phyloP scores from a whole-genome alignment of 1,139 yeast species.

The Zygotorulaspora mrakii region DNA sequence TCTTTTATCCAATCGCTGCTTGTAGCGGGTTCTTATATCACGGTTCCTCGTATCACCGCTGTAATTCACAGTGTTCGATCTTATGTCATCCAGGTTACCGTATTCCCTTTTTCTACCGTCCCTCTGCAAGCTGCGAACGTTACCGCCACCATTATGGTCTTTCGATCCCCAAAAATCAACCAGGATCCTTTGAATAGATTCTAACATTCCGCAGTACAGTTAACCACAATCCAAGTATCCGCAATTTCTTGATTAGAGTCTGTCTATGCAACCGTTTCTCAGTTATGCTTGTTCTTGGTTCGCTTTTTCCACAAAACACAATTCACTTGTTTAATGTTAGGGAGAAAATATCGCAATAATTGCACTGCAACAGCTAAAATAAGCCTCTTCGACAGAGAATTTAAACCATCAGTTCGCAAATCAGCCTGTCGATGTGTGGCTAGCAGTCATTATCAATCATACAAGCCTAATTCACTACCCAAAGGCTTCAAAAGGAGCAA shows the following conservation, averaged over 20 bases:
- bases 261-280: no score
- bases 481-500: no score
- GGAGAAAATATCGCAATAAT: conserved; percentile 1
- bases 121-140: neutral
- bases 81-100: conserved; percentile 22
- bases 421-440: no score
- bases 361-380: no score
- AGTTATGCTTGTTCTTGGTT: neutral
- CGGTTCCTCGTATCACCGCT: no score
- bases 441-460: no score
- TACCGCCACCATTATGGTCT: neutral
- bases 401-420: no score
- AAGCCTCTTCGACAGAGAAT: no score
- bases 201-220: conserved; percentile 15
- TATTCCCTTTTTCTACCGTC: conserved; percentile 22
- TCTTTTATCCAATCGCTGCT: conserved; percentile 6
- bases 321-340: neutral
- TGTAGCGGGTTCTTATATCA: conserved; percentile 4
- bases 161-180: conserved; percentile 12
- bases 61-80: conserved; percentile 2
- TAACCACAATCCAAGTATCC: no score
- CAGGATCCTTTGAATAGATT: conserved; percentile 16
- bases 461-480: no score
- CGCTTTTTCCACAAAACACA: conserved; percentile 5
- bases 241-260: no score